phyloP scores from a whole-genome alignment of 176 grass and related monocot genomes.

The Aegilops sharonensis region DNA sequence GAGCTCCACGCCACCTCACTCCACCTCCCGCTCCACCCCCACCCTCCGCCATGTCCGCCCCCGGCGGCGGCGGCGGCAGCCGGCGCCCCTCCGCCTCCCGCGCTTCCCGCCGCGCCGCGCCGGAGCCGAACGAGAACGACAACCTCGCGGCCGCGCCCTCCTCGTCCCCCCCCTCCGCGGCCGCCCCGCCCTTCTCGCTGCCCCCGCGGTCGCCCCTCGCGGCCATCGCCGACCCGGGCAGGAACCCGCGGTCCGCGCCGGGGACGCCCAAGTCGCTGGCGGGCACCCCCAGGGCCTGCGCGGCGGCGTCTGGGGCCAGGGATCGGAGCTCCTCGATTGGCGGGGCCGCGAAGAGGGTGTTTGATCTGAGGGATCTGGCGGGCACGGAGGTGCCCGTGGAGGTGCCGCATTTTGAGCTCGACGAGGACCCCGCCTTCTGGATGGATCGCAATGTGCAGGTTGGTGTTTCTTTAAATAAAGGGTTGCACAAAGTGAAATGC shows the following conservation, averaged over 20 bases:
- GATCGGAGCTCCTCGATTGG: constrained; percentile 53
- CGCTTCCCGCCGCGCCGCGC: background rate
- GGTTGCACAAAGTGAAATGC: background rate
- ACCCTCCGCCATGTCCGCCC: constrained; percentile 37
- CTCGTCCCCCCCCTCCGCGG: background rate
- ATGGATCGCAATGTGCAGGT: constrained; percentile 96
- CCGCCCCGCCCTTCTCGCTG: constrained; percentile 19
- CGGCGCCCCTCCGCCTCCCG: constrained; percentile 34
- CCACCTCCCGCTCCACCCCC: background rate
- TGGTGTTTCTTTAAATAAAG: background rate
- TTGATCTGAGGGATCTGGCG: constrained; percentile 40
- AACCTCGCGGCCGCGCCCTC: constrained; percentile 32
- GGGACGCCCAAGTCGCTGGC: constrained; percentile 60
- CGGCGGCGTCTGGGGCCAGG: constrained; percentile 32
- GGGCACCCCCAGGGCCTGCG: constrained; percentile 37
- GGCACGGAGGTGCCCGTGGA: constrained; percentile 44
- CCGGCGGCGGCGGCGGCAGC: constrained; percentile 11
- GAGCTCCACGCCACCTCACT: constrained; percentile 4
- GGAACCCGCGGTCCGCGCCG: constrained; percentile 65
- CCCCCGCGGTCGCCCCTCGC: constrained; percentile 70
- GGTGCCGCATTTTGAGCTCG: constrained; percentile 76
- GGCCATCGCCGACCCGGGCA: constrained; percentile 60
- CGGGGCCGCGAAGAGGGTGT: constrained; percentile 36
- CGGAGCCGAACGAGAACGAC: constrained; percentile 69
- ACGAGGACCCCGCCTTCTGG: constrained; percentile 88